Evolutionary conservation across 106 monocot species (phyloP).

Genomic region (Xerophyta viscosa): DNA sequence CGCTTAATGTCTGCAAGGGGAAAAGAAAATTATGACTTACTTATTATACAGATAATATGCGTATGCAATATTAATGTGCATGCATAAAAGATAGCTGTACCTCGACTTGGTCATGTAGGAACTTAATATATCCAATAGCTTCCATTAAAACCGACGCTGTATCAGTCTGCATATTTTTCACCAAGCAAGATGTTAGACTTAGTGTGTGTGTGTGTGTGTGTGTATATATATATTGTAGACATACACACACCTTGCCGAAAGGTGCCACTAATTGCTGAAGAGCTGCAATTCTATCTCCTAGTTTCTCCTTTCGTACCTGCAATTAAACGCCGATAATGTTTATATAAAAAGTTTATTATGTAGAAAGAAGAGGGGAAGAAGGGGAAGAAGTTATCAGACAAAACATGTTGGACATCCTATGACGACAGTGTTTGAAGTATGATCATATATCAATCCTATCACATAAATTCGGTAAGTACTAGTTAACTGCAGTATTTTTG

Average conservation of each 20-base stretch:
- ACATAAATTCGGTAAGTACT: too few relatives aligned
- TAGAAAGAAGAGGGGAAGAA: background rate
- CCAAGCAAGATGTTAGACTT: too few relatives aligned
- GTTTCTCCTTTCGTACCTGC: conserved; percentile 87
- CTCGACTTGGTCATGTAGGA: conserved; percentile 58
- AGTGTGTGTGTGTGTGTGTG: too few relatives aligned
- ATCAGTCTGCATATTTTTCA: conserved; percentile 33
- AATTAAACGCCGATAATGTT: background rate
- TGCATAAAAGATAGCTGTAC: conserved; percentile 9
- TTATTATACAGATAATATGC: background rate
- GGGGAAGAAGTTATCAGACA: too few relatives aligned
- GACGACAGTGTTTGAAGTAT: too few relatives aligned
- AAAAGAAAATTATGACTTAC: background rate
- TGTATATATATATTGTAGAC: too few relatives aligned
- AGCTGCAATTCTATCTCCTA: conserved; percentile 79
- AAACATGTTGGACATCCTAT: too few relatives aligned
- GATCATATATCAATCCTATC: too few relatives aligned
- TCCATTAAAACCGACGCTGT: conserved; percentile 57
- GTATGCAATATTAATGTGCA: background rate
- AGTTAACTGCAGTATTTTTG: too few relatives aligned
- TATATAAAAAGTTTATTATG: background rate
- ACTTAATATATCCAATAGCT: conserved; percentile 58
- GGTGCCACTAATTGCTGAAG: conserved; percentile 89
- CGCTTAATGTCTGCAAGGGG: conserved; percentile 62
- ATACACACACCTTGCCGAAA: conserved; percentile 64